These are phyloP conservation scores for Clarireedia monteithiana DNA, from an alignment of 2,329 filamentous ascomycete species.

Conservation along the genomic window DNA sequence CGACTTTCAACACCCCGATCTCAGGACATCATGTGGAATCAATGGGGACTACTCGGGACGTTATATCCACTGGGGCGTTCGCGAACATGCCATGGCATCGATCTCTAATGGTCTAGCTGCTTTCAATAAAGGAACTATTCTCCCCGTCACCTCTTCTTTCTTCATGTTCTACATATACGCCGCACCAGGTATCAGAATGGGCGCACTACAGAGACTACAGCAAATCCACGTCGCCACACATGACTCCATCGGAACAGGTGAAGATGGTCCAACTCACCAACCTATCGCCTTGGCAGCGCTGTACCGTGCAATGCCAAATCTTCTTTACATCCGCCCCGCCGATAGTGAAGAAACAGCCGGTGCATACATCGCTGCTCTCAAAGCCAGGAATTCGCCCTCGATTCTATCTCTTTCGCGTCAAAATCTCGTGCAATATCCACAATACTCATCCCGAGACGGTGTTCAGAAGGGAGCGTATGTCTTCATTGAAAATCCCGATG, in stretches of 20 bases:
- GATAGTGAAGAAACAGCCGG: constrained; percentile 51
- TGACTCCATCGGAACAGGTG: constrained; percentile 51
- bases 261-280: constrained; percentile 56
- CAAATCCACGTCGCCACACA: constrained; percentile 54
- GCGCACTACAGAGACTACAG: constrained; percentile 46
- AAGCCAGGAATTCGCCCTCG: neutral
- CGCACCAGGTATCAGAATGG: constrained; percentile 52
- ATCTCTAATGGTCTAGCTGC: constrained; percentile 53
- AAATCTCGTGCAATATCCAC: neutral
- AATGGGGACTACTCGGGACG: constrained; percentile 47
- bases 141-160: constrained; percentile 51
- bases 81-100: constrained; percentile 53
- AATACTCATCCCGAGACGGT: neutral
- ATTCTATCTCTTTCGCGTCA: neutral
- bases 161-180: constrained; percentile 58
- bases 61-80: constrained; percentile 52
- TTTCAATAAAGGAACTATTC: constrained; percentile 44
- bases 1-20: constrained; percentile 39
- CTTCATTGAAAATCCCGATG: neutral
- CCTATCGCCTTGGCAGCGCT: constrained; percentile 49
- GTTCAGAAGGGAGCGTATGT: neutral
- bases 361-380: constrained; percentile 36
- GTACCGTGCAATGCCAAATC: constrained; percentile 55
- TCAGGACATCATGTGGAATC: constrained; percentile 38
- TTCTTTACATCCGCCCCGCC: constrained; percentile 51